Evolutionary conservation across 257 asterid genomes (phyloP).

Genomic region (Solanum lycopersicoides): DNA sequence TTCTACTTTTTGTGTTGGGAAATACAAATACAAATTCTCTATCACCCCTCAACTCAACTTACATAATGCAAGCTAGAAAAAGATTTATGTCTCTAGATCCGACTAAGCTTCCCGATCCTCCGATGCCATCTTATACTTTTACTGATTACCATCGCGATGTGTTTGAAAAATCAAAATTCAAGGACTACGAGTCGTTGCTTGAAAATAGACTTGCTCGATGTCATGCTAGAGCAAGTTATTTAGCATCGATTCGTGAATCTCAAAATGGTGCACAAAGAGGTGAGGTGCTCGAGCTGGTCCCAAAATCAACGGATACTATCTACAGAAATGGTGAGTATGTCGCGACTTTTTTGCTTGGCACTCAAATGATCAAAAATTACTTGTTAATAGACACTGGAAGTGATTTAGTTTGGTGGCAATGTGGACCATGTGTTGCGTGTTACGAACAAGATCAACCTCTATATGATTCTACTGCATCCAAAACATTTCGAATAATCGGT

Average conservation of each 20-base stretch:
- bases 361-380: background rate
- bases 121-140: background rate
- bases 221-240: background rate
- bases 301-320: background rate
- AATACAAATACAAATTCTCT: background rate
- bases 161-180: background rate
- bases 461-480: background rate
- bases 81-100: background rate
- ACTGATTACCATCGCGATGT: background rate
- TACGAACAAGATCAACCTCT: background rate
- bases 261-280: background rate
- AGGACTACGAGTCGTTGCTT: background rate
- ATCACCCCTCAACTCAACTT: background rate
- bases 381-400: background rate
- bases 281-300: background rate
- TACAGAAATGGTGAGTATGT: background rate
- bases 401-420: background rate
- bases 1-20: background rate
- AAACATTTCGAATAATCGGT: background rate
- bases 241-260: background rate
- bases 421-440: background rate
- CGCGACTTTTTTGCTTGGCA: background rate
- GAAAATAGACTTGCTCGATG: background rate
- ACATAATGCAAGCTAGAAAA: background rate
- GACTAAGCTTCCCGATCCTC: background rate